A percentile compares a stretch with the other conserved stretches of the same genome.
Conservation (phyloP, 2,329 filamentous ascomycete species). For the Neopestalotiopsis sp. region DNA sequence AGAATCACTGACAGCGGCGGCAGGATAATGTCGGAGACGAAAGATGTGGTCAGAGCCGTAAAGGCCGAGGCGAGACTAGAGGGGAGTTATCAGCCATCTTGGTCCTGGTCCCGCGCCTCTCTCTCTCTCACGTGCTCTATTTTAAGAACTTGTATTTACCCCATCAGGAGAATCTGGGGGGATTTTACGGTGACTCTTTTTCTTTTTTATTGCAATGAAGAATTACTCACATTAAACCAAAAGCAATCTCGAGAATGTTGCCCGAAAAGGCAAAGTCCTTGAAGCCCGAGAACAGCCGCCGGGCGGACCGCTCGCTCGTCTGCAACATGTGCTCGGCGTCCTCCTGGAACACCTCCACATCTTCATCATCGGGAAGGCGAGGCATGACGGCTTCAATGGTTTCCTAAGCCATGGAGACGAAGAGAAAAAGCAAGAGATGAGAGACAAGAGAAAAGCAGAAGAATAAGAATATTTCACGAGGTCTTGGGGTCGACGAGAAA, state of each 20-base stretch:
- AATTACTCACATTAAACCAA: constrained; percentile 70
- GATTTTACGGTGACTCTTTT: no score
- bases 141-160: no score
- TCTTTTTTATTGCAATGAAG: no score
- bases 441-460: background rate
- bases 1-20: constrained; percentile 72
- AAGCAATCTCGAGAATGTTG: constrained; percentile 77
- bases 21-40: constrained; percentile 73
- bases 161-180: no score
- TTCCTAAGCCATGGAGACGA: background rate
- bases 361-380: constrained; percentile 20
- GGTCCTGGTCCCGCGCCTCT: background rate
- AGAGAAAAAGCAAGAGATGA: background rate
- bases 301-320: constrained; percentile 51
- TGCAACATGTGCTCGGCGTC: constrained; percentile 45
- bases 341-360: constrained; percentile 37
- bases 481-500: background rate
- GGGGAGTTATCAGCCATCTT: background rate
- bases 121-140: no score
- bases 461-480: background rate
- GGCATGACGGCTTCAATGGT: background rate
- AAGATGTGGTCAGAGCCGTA: constrained; percentile 72
- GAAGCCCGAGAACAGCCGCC: constrained; percentile 65
- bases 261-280: constrained; percentile 75
- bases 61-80: constrained; percentile 71